A percentile compares a stretch with the other conserved stretches of the same genome.
These are phyloP conservation scores for Citrus inodora DNA, from an alignment of 345 rosid species.

Conservation along the genomic window DNA sequence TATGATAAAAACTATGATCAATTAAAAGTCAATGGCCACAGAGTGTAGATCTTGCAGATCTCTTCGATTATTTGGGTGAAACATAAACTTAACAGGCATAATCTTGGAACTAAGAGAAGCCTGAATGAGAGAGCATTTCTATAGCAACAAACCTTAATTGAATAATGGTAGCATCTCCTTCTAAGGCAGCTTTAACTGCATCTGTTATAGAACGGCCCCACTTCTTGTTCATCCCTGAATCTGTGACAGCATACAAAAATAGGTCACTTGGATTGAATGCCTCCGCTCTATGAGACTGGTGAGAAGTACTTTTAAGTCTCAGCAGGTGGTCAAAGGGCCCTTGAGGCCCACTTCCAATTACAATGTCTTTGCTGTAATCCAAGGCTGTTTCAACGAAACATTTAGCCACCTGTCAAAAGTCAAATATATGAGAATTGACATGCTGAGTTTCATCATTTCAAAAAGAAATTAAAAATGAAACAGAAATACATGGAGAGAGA, in stretches of 20 bases:
- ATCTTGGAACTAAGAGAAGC: neutral
- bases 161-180: slow-evolving; percentile 89
- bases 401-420: slow-evolving; percentile 67
- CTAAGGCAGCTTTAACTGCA: slow-evolving; percentile 71
- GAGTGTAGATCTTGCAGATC: neutral
- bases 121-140: neutral
- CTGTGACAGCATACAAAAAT: slow-evolving; percentile 86
- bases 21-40: neutral
- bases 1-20: neutral
- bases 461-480: neutral
- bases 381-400: slow-evolving; percentile 54
- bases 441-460: neutral
- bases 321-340: slow-evolving; percentile 92
- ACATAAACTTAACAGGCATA: neutral
- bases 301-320: slow-evolving; percentile 44
- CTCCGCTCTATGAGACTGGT: slow-evolving; percentile 23
- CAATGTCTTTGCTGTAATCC: slow-evolving; percentile 75
- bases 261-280: slow-evolving; percentile 59
- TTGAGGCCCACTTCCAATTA: slow-evolving; percentile 79
- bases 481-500: neutral
- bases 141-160: slow-evolving; percentile 64
- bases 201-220: slow-evolving; percentile 68
- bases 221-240: slow-evolving; percentile 72
- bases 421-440: slow-evolving; percentile 4
- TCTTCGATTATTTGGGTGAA: neutral